Percentiles rank a stretch among this genome's conserved stretches.
Evolutionary conservation across 2,329 filamentous ascomycete genomes (phyloP).

Genomic region (Aureobasidium sp.): DNA sequence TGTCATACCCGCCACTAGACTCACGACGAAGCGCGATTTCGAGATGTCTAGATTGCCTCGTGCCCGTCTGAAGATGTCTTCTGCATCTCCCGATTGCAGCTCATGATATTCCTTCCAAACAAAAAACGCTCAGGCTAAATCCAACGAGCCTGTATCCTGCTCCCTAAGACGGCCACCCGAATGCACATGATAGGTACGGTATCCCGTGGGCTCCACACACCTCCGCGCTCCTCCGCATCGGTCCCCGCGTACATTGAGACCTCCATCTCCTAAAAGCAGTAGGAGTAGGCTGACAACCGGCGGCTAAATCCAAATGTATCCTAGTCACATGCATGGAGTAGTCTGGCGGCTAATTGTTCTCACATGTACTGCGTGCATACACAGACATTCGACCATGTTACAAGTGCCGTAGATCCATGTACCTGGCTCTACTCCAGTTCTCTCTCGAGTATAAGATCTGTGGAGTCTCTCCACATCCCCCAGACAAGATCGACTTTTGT

Average conservation of each 20-base stretch:
- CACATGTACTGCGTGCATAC: slow-evolving; percentile 1
- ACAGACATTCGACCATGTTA: not conserved
- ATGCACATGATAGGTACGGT: not conserved
- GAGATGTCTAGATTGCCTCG: not conserved
- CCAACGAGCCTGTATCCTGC: not conserved
- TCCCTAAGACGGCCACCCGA: not conserved
- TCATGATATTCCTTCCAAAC: not conserved
- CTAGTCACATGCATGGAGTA: not conserved
- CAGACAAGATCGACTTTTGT: not conserved
- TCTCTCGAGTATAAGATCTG: slow-evolving; percentile 1
- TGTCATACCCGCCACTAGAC: too few relatives aligned
- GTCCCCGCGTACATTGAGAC: not conserved
- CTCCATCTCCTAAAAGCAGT: not conserved
- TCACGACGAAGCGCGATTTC: not conserved
- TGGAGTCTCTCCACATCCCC: not conserved
- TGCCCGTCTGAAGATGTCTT: not conserved
- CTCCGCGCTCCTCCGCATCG: not conserved
- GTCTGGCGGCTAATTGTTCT: slow-evolving; percentile 2
- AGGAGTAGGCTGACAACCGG: not conserved
- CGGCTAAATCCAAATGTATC: slow-evolving; percentile 9
- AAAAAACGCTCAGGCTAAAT: slow-evolving; percentile 1
- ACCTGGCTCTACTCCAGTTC: not conserved
- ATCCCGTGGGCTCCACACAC: not conserved
- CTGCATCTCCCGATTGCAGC: not conserved
- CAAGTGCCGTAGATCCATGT: slow-evolving; percentile 7